Conservation (phyloP, 495 filamentous ascomycete genomes). For the Aspergillus sclerotioniger region DNA sequence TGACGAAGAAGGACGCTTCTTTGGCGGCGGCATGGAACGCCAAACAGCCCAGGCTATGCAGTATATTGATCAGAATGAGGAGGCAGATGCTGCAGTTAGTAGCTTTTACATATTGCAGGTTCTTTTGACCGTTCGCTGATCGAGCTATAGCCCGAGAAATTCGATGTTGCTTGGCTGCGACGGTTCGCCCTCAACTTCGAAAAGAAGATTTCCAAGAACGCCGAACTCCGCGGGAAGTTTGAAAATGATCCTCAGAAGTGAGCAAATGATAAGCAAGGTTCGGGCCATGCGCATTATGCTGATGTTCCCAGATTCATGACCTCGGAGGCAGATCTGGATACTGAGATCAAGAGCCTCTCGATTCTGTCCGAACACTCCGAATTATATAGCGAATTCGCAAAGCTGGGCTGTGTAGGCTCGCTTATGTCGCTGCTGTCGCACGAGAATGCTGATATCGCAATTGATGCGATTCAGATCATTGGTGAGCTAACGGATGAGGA, state of each 20-base stretch:
- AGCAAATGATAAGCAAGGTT: constrained; percentile 27
- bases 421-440: constrained; percentile 82
- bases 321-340: constrained; percentile 89
- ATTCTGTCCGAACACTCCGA: constrained; percentile 85
- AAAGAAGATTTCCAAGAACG: constrained; percentile 85
- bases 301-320: constrained; percentile 60
- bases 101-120: neutral
- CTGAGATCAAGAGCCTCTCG: constrained; percentile 82
- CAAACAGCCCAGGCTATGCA: constrained; percentile 84
- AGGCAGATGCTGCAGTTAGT: constrained; percentile 50
- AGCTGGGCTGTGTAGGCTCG: constrained; percentile 70
- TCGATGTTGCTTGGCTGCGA: constrained; percentile 80
- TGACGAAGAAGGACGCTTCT: constrained; percentile 93
- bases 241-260: constrained; percentile 83
- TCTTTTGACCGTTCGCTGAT: constrained; percentile 12
- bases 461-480: constrained; percentile 86
- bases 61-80: constrained; percentile 74
- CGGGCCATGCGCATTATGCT: constrained; percentile 5
- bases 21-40: constrained; percentile 82
- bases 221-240: constrained; percentile 86
- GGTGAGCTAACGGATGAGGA: constrained; percentile 94
- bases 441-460: constrained; percentile 97
- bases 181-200: constrained; percentile 83
- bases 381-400: constrained; percentile 79
- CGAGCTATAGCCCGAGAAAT: constrained; percentile 60